Base-by-base conservation (phyloP, 768 basidiomycete species). In the Calvatia gigantea region DNA sequence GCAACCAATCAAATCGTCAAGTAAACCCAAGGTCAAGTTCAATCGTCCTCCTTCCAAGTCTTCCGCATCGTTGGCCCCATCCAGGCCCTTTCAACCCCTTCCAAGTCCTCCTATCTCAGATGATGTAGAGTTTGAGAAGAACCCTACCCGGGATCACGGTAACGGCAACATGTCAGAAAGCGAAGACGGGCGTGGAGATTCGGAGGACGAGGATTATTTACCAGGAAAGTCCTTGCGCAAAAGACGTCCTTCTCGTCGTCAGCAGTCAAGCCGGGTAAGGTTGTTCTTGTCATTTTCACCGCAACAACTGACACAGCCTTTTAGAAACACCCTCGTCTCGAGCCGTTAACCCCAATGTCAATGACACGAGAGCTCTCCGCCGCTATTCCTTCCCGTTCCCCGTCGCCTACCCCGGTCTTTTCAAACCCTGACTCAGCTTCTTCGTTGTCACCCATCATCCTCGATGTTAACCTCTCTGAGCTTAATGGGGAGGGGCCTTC, bases 31-130 rank as follows among this genome's bases (percentile, higher is more conserved):
- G 11, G 29, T 17, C 9, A 2, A 15, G 7, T 5, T 4, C 17
- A 32, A 29, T 48, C 29, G 31, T 21, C 3, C 46, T 33, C 46
- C 17, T 32, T 12, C n/a, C 3, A 15, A 2, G 29, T 6, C 29
- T 3, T 33, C 32, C 19, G 6, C 21, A 2, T 29, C 43, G 5
- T 23, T 32, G 6, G 37, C 43, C 4, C n/a, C 44, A 5, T 45
- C 23, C 23, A 28, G 6, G 7, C 23, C 23, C 6, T 38, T 45
- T 28, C 52, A 44, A 35, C 33, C 28, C 25, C 44, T 44, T 1
- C 51, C 52, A 19, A 54, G 52, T 32, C 52, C 52, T 19, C 43
- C 51, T 4, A 29, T 54, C 1, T 54, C 44, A 6, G 35, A 54
- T 23, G 37, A 37, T n/a, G 39, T 25, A 7, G 15, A 39, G 1